Evolutionary conservation across 2,329 filamentous ascomycete genomes (phyloP).

Genomic region (Alternaria consortialis): DNA sequence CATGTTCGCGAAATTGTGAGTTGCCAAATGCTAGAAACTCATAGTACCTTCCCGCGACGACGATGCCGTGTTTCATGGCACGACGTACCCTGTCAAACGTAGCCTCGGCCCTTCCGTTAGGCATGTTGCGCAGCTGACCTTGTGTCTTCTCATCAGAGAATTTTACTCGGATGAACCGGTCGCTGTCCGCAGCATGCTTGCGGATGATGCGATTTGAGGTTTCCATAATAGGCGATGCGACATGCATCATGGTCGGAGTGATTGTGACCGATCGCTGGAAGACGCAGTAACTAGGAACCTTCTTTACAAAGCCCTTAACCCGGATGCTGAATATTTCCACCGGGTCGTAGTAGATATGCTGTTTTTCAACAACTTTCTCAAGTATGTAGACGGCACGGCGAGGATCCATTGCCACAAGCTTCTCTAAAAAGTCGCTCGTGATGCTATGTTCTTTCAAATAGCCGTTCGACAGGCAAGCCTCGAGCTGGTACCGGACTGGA

Average conservation of each 20-base stretch:
- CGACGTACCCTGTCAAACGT: conserved; percentile 78
- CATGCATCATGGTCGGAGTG: conserved; percentile 84
- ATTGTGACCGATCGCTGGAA: conserved; percentile 79
- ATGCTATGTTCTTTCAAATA: conserved; percentile 81
- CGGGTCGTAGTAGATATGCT: conserved; percentile 71
- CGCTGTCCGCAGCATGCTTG: conserved; percentile 71
- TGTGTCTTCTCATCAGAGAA: conserved; percentile 81
- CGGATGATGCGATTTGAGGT: conserved; percentile 88
- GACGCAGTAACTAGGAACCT: conserved; percentile 75
- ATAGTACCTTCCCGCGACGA: conserved; percentile 81
- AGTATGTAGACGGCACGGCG: conserved; percentile 71
- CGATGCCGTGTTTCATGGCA: conserved; percentile 79
- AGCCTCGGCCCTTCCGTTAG: conserved; percentile 56
- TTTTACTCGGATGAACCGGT: conserved; percentile 87
- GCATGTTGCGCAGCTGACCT: conserved; percentile 48
- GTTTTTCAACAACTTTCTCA: conserved; percentile 75
- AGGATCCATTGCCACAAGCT: conserved; percentile 63
- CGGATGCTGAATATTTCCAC: conserved; percentile 73
- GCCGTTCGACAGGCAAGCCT: conserved; percentile 87
- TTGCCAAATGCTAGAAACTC: conserved; percentile 95
- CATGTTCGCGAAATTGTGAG: conserved; percentile 90
- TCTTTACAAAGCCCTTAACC: conserved; percentile 39
- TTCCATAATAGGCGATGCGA: conserved; percentile 80
- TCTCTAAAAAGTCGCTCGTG: conserved; percentile 70
- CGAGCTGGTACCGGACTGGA: conserved; percentile 84